These are phyloP conservation scores for Pseudogymnoascus verrucosus DNA, from an alignment of 2,329 filamentous ascomycete species.

Conservation along the genomic window DNA sequence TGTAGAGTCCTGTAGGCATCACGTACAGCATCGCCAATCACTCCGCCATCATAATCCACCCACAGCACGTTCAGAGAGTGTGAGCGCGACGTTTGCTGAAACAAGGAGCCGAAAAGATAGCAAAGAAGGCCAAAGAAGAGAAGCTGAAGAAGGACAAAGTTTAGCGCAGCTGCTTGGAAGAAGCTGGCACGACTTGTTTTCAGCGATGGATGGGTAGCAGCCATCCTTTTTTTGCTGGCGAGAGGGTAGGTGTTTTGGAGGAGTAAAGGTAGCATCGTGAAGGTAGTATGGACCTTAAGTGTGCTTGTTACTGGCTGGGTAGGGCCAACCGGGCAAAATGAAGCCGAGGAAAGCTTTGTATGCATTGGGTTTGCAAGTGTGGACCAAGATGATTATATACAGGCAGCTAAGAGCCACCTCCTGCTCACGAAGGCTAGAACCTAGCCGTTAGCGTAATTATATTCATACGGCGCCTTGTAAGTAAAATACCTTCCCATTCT, in stretches of 20 bases:
- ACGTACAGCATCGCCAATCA: slow-evolving; percentile 29
- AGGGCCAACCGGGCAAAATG: background rate
- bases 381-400: background rate
- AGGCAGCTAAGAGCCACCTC: background rate
- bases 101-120: slow-evolving; percentile 31
- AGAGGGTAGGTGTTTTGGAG: background rate
- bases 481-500: too few species aligned
- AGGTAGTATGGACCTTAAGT: background rate
- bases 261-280: background rate
- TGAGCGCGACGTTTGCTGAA: slow-evolving; percentile 25
- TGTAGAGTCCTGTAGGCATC: slow-evolving; percentile 28
- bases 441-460: background rate
- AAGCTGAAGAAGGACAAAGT: slow-evolving; percentile 18
- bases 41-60: slow-evolving; percentile 54
- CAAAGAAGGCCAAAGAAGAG: slow-evolving; percentile 20
- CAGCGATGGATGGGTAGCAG: slow-evolving; percentile 12
- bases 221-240: slow-evolving; percentile 14
- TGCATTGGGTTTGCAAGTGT: background rate
- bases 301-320: background rate
- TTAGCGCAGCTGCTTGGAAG: slow-evolving; percentile 16
- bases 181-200: slow-evolving; percentile 11
- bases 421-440: background rate
- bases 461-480: background rate
- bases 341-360: background rate
- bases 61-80: slow-evolving; percentile 45